Evolutionary conservation across 352 stramenopile genomes (phyloP), one percentile per base, ranked within the genome.

Genomic region (Globisporangium takayamanum): DNA sequence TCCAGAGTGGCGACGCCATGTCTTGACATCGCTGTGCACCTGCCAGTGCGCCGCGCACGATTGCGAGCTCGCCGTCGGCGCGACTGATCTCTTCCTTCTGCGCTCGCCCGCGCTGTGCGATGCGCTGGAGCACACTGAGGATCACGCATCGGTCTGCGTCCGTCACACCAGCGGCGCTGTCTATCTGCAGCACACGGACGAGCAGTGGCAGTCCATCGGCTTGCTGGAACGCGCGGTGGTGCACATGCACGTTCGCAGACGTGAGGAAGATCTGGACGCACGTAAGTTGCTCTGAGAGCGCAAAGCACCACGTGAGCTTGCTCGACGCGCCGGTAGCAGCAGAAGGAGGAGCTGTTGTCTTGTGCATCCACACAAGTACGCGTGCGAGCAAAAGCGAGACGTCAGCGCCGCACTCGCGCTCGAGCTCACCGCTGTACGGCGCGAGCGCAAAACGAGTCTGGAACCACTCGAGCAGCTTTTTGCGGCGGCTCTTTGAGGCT

Each of bases 351-450:
- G 33, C 51, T 2, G 56, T 65, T 25, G 64, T 76, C 53, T 74
- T 87, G n/a, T 78, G 69, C 72, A 91, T 85, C 81, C 75, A 91
- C 12, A 73, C 72, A 44, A 89, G 57, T 8, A 89, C 66, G 5
- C 82, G 79, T 11, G 79, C 70, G 36, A 92, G 53, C 42, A 89
- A 71, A 18, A 92, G 73, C 28, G 73, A 69, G 25, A 83, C 55
- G 22, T 87, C 64, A 5, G 61, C 42, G 0, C 76, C 82, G 36
- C 64, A 86, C 39, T 83, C 67, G 12, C 46, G 63, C 53, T 88
- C 69, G 4, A 89, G 62, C 15, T 68, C 62, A 11, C 54, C 47
- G 8, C 10, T 55, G 16, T 53, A 26, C 2, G 48, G 39, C 26
- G 62, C 26, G 20, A 54, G 30, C 7, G 69, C 46, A 30, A 78